Base-by-base conservation (phyloP, 176 grass and related monocot species). In the Rhipidocladum racemiflorum region DNA sequence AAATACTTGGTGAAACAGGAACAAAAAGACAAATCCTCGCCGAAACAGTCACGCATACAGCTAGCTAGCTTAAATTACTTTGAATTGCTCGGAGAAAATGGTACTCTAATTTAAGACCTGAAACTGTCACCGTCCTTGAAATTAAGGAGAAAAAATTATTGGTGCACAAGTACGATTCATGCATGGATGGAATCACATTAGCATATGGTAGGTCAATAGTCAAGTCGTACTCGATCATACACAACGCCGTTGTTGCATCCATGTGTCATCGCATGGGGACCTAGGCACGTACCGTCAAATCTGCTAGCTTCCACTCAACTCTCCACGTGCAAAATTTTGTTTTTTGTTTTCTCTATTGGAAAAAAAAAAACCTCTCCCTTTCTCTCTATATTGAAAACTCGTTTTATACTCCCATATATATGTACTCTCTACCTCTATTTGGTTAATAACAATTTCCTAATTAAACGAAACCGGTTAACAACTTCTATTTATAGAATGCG, bases 121-220 rank as follows among this genome's bases (percentile, higher is more conserved):
- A 25, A 59, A 59, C 0, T 24, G 21, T 24, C n/a, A 27, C 56
- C 13, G 6, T 23, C 0, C 20, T 56, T 56, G 53, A 56, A 23
- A n/a, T 56, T 23, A n/a, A 56, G 7, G 7, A 23, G 20, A 56
- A 15, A 15, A 7, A 18, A 10, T 55, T 30, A 21, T 77, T 21
- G 40, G 75, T 34, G 75, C 25, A 20, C 40, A 64, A 78, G 59
- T 64, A 78, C 75, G n/a, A 38, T 46, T 63, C 13, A 46, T 46
- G 60, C 44, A 46, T 46, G 76, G n/a, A 46, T 27, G 60, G 25
- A 64, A 78, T n/a, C 21, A 8, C 43, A 24, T 50, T 43, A 65
- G 28, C 44, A 13, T 45, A 45, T 0, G 2, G 51, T 55, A 55
- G 51, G 20, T 3, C 20, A 20, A 53, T 20, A 18, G 17, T 53